These are phyloP conservation scores for Rosa rugosa DNA, from an alignment of 306 rosid species.

Conservation along the genomic window DNA sequence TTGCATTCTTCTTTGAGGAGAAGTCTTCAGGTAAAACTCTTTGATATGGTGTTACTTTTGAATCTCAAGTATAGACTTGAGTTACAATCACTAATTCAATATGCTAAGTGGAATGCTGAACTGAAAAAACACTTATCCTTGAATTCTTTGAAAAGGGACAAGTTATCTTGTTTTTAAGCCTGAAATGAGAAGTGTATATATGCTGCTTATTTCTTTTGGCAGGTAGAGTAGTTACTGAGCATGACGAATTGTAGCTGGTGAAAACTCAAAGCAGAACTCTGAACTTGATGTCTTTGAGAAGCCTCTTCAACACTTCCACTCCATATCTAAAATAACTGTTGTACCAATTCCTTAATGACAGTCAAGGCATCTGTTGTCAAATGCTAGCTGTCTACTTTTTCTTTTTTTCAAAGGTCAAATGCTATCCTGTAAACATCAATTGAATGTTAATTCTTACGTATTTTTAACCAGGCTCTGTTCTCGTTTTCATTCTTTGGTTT, in stretches of 20 bases:
- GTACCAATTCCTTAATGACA: background rate
- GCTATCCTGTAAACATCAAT: background rate
- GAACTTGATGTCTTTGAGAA: background rate
- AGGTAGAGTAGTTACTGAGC: conserved; percentile 46
- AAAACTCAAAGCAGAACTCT: conserved; percentile 11
- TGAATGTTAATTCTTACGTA: background rate
- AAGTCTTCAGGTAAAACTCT: conserved; percentile 47
- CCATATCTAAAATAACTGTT: background rate
- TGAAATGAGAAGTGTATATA: background rate
- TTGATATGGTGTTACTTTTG: background rate
- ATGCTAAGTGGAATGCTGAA: background rate
- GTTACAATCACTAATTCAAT: background rate
- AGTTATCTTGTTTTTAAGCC: background rate
- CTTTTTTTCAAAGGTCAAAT: background rate
- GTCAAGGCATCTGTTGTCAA: conserved; percentile 3
- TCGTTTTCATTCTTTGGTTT: background rate
- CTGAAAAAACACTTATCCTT: background rate
- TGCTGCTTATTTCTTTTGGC: conserved; percentile 37
- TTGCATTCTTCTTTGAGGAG: conserved; percentile 68
- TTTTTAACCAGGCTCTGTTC: background rate
- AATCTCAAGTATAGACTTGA: background rate
- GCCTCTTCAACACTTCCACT: background rate
- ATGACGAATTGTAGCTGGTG: conserved; percentile 68
- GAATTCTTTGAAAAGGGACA: background rate
- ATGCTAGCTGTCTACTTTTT: background rate